These are phyloP conservation scores for Fusarium poae DNA, from an alignment of 2,329 filamentous ascomycete species.

Conservation along the genomic window DNA sequence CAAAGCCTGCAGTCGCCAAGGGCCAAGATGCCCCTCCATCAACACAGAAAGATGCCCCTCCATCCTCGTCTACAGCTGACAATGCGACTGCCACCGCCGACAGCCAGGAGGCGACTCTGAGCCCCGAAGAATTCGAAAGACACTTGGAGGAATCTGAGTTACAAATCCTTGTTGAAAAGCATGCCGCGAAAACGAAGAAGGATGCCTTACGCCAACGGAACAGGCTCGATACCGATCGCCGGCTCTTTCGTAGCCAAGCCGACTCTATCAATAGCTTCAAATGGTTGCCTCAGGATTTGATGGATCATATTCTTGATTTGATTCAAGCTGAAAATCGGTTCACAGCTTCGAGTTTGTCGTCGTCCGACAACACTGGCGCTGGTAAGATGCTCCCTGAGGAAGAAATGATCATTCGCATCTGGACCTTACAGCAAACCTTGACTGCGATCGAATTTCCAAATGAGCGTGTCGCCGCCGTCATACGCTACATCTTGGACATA, in stretches of 20 bases:
- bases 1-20: slow-evolving; percentile 43
- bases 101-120: slow-evolving; percentile 66
- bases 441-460: slow-evolving; percentile 75
- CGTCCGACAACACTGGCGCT: slow-evolving; percentile 58
- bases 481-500: slow-evolving; percentile 76
- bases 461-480: slow-evolving; percentile 70
- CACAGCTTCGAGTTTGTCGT: slow-evolving; percentile 62
- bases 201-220: slow-evolving; percentile 82
- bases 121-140: slow-evolving; percentile 88
- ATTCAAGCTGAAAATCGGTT: slow-evolving; percentile 75
- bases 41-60: slow-evolving; percentile 49
- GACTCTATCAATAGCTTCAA: slow-evolving; percentile 77
- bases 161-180: slow-evolving; percentile 87
- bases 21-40: slow-evolving; percentile 52
- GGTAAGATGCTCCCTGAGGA: slow-evolving; percentile 77
- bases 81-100: slow-evolving; percentile 38
- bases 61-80: slow-evolving; percentile 45
- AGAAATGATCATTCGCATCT: slow-evolving; percentile 82
- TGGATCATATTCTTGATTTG: slow-evolving; percentile 82
- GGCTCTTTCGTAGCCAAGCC: slow-evolving; percentile 83
- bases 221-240: slow-evolving; percentile 86
- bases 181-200: slow-evolving; percentile 81
- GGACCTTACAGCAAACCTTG: slow-evolving; percentile 84
- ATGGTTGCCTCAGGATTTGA: slow-evolving; percentile 84
- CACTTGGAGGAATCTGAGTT: slow-evolving; percentile 93